These are phyloP conservation scores for Entophlyctis luteolus DNA, from an alignment of 192 early-diverging fungal species.

Conservation along the genomic window DNA sequence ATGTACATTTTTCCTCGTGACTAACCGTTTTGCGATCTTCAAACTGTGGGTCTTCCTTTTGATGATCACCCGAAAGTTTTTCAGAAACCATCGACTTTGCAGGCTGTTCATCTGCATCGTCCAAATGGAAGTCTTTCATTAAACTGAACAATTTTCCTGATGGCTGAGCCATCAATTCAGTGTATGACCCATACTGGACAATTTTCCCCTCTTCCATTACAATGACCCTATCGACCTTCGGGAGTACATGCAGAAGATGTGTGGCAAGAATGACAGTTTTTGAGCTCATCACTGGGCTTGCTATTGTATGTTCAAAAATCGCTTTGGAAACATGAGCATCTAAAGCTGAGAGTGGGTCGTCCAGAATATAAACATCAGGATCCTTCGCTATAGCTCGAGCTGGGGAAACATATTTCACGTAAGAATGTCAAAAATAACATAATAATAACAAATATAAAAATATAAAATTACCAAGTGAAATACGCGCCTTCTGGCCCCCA, in stretches of 20 bases:
- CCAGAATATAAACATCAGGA: conserved; percentile 65
- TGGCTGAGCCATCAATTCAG: conserved; percentile 24
- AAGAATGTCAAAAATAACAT: background rate
- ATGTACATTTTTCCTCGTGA: background rate
- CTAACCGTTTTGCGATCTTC: conserved; percentile 5
- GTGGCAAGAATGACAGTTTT: conserved; percentile 37
- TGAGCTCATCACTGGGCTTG: conserved; percentile 1
- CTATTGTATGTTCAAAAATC: conserved; percentile 66
- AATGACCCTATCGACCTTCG: conserved; percentile 23
- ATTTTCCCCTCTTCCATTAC: conserved; percentile 33
- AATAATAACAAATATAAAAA: background rate
- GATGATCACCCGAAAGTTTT: too few species aligned
- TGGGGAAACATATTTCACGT: conserved; percentile 45
- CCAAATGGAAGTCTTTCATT: conserved; percentile 33
- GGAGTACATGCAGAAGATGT: conserved; percentile 38
- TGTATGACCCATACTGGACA: conserved; percentile 35
- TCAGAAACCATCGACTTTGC: too few species aligned
- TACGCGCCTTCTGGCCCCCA: conserved; percentile 20
- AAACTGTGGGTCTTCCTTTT: background rate
- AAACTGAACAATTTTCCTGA: conserved; percentile 1
- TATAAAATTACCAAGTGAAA: background rate
- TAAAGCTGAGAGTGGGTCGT: conserved; percentile 53
- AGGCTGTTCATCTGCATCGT: conserved; percentile 20
- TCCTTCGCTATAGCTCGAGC: conserved; percentile 57
- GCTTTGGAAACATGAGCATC: conserved; percentile 47